Base-by-base conservation (phyloP, 768 basidiomycete genomes). In the Plicaturopsis crispa region DNA sequence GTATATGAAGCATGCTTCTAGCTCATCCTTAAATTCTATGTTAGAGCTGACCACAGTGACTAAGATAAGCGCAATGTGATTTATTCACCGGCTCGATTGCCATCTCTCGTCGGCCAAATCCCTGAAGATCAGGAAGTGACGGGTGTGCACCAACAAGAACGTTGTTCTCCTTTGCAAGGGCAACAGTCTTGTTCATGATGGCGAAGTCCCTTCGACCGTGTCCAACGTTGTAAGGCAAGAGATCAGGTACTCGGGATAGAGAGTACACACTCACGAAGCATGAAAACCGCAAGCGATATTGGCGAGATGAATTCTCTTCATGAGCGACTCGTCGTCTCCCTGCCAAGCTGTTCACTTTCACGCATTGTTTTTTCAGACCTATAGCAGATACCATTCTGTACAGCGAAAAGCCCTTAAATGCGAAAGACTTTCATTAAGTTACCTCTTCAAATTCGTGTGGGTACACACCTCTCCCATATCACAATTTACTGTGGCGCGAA, bases 241-340 rank as follows among this genome's bases (percentile, higher is more conserved):
- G 3, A 17, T n/a, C 17, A 33, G 32, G 17, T 24, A 16, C 12
- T 23, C n/a, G 16, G 35, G 11, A 13, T 6, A 14, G n/a, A 13
- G n/a, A n/a, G 19, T n/a, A 11, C 21, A 3, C 12, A 43, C 56
- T 33, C 42, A 78, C 73, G 73, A 75, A 16, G 75, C 79, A 48
- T 83, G 81, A 43, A 80, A 80, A 5, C 80, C 80, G 48, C 80
- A 83, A 0, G 80, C 80, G 12, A 81, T 61, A 42, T 80, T 78
- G 0, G 76, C 75, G 12, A 76, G 58, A 46, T 78, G 72, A 20
- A 79, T 74, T 8, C 66, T 70, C 38, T 68, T 62, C 72, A 75
- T 75, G 31, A 76, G 61, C 7, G 57, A 55, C 39, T 69, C 70
- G 23, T 76, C 75, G 24, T 76, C 69, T 5, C 65, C 68, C 74